Evolutionary conservation across 768 basidiomycete genomes (phyloP), one percentile per base, ranked within the genome.

Genomic region (Pseudohyphozyma bogoriensis): DNA sequence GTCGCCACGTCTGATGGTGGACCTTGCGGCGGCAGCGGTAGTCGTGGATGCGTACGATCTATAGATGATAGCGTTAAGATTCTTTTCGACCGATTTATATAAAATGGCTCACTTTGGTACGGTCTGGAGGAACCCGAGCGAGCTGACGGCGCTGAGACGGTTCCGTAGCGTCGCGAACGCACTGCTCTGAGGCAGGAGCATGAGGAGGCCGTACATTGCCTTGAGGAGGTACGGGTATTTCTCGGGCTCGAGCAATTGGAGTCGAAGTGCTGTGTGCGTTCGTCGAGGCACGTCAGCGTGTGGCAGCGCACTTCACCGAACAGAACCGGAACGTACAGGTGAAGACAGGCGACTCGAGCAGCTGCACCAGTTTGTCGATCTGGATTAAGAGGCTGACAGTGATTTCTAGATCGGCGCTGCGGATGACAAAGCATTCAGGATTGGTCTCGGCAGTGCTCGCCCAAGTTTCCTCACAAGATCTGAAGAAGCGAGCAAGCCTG

Each of bases 261-360:
- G 77, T 18, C 95, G 89, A 16, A 78, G 72, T 28, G 76, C 76
- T 77, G 56, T 2, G 26, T 20, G 20, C 26, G 40, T n/a, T 8
- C n/a, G n/a, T 6, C 11, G 36, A 26, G 31, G 44, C 32, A 24
- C 2, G 13, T 33, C 3, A 6, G 24, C 45, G 24, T 39, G 53
- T 4, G 28, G 9, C 16, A 39, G 26, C 26, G 15, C 11, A 16
- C 26, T 5, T 8, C 15, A n/a, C n/a, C n/a, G n/a, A n/a, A n/a
- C 9, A 24, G 45, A 13, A 5, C 24, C 36, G 28, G 8, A 39
- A 73, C 81, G 71, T 69, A 91, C 95, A 95, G 54, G 95, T 99
- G 73, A 99, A 99, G 12, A 97, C 92, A 0, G 95, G 95, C 0
- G 89, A 93, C 73, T 99, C 95, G 62, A 99, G 92, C 2, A 99